phyloP scores from a whole-genome alignment of 805 yeast genomes.

The Cyberlindnera sargentensis region DNA sequence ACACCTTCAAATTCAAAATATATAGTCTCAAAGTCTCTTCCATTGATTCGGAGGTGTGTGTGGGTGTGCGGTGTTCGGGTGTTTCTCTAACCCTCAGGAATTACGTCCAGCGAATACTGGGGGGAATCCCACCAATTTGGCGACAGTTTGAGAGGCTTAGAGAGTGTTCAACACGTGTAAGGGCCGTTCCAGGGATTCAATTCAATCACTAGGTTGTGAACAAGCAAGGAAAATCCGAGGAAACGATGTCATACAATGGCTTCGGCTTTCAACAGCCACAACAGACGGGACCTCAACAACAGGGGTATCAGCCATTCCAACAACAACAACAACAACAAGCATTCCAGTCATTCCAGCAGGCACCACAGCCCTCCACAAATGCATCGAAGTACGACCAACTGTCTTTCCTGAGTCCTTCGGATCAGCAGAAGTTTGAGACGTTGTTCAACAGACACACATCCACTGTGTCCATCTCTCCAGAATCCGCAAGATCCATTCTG shows the following conservation, averaged over 20 bases:
- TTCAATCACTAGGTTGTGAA: no score
- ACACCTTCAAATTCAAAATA: no score
- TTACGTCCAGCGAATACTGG: no score
- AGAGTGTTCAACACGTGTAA: no score
- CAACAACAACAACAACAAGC: constrained; percentile 5
- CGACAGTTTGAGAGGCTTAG: no score
- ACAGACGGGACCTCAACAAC: not conserved
- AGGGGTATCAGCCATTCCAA: not conserved
- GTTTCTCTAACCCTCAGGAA: no score
- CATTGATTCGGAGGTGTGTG: no score
- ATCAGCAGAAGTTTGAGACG: constrained; percentile 78
- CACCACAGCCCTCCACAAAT: constrained; percentile 1
- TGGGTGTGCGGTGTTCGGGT: no score
- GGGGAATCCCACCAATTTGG: no score
- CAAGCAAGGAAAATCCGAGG: no score
- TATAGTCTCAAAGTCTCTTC: no score
- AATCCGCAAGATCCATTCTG: constrained; percentile 69
- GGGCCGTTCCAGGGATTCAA: no score
- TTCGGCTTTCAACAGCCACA: not conserved
- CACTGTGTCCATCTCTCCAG: constrained; percentile 51
- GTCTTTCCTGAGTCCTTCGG: constrained; percentile 76
- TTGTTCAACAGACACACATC: constrained; percentile 76
- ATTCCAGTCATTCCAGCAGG: constrained; percentile 10
- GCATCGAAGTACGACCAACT: constrained; percentile 36
- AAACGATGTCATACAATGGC: not conserved